Evolutionary conservation across 2,329 filamentous ascomycete genomes (phyloP).

Genomic region (Ceratocystiopsis sp.): DNA sequence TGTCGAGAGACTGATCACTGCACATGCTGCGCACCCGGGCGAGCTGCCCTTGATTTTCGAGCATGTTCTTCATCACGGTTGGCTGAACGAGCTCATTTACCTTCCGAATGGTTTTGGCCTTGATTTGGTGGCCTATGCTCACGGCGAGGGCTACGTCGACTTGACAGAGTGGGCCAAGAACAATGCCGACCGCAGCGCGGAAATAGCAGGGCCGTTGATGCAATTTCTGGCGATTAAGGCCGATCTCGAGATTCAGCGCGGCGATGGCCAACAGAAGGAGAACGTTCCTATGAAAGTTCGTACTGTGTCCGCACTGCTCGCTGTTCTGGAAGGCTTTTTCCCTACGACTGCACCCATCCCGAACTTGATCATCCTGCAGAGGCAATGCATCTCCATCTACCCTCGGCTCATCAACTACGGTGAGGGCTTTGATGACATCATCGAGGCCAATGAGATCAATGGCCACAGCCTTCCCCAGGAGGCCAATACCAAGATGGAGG

Average conservation of each 20-base stretch:
- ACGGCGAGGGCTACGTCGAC: constrained; percentile 65
- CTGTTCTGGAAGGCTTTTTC: constrained; percentile 57
- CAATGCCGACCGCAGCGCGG: constrained; percentile 45
- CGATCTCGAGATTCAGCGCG: constrained; percentile 62
- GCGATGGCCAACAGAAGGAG: constrained; percentile 29
- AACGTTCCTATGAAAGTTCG: constrained; percentile 69
- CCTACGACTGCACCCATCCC: constrained; percentile 37
- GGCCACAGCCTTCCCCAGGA: constrained; percentile 66
- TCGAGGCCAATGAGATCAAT: constrained; percentile 66
- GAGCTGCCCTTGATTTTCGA: constrained; percentile 56
- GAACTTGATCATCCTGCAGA: constrained; percentile 65
- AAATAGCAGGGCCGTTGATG: constrained; percentile 54
- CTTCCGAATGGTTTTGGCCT: constrained; percentile 71
- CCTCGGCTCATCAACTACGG: constrained; percentile 93
- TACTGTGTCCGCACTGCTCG: constrained; percentile 65
- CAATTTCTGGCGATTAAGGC: constrained; percentile 78
- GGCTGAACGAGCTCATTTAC: constrained; percentile 67
- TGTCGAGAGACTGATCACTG: constrained; percentile 58
- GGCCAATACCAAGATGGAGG: constrained; percentile 85
- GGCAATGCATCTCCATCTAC: constrained; percentile 80
- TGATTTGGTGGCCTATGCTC: constrained; percentile 71
- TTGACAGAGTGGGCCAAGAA: constrained; percentile 64
- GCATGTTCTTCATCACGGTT: constrained; percentile 64
- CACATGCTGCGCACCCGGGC: constrained; percentile 52
- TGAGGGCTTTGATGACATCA: constrained; percentile 78